Evolutionary conservation across 352 stramenopile genomes (phyloP).

Genomic region (Saprolegnia parasitica): DNA sequence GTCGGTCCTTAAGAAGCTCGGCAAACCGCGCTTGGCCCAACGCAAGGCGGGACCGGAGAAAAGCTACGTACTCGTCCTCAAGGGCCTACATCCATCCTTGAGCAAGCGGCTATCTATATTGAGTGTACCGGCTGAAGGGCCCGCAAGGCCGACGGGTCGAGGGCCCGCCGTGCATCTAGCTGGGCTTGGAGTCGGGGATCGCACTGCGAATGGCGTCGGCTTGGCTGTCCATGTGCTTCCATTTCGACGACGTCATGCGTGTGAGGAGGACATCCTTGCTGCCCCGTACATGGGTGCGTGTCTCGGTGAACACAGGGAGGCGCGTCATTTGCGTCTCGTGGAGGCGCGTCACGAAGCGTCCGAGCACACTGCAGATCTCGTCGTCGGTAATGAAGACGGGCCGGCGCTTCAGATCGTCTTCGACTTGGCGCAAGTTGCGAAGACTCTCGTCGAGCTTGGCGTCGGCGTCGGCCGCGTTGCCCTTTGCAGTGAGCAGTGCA

Average conservation of each 20-base stretch:
- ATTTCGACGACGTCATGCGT: background rate
- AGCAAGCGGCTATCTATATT: background rate
- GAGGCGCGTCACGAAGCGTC: background rate
- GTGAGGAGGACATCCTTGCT: background rate
- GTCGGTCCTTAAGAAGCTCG: constrained; percentile 16
- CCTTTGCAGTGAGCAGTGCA: constrained; percentile 11
- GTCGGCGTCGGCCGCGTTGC: constrained; percentile 11
- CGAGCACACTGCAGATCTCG: constrained; percentile 10
- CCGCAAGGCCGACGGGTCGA: background rate
- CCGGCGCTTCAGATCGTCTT: constrained; percentile 25
- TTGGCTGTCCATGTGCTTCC: background rate
- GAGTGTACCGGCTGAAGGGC: constrained; percentile 2
- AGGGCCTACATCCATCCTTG: no score
- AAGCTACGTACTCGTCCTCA: background rate
- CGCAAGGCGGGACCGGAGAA: constrained; percentile 1
- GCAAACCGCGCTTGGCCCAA: constrained; percentile 17
- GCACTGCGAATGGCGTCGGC: background rate
- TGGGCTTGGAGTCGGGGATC: background rate
- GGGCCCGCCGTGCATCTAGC: background rate
- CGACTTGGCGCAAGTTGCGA: constrained; percentile 5
- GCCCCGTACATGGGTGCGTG: background rate
- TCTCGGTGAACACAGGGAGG: background rate
- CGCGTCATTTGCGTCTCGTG: constrained; percentile 1
- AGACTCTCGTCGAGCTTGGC: constrained; percentile 3
- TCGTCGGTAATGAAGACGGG: constrained; percentile 15